Evolutionary conservation across 805 yeast species (phyloP).

Genomic region (Yarrowia sp.): DNA sequence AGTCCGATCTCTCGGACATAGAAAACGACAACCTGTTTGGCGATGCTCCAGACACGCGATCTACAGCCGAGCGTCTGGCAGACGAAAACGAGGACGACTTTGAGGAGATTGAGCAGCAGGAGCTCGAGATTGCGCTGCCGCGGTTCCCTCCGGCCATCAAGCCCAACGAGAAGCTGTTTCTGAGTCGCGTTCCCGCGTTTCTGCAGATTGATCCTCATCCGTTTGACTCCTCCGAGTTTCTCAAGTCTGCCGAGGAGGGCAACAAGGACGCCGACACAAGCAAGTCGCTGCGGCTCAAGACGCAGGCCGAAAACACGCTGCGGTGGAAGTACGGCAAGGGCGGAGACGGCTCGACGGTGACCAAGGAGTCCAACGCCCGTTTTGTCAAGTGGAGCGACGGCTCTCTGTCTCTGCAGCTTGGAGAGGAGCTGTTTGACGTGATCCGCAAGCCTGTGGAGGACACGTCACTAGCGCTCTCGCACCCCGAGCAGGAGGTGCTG

Average conservation of each 20-base stretch:
- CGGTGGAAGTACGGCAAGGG: conserved; percentile 91
- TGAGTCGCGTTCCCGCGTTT: conserved; percentile 76
- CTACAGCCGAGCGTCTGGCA: conserved; percentile 13
- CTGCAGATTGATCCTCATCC: conserved; percentile 80
- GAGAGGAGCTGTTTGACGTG: conserved; percentile 83
- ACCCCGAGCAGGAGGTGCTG: conserved; percentile 67
- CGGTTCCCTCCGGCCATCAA: conserved; percentile 37
- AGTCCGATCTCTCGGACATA: conserved; percentile 5
- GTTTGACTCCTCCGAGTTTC: conserved; percentile 71
- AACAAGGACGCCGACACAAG: conserved; percentile 42
- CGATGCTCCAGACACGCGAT: conserved; percentile 23
- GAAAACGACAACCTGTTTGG: conserved; percentile 27
- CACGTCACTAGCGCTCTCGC: conserved; percentile 67
- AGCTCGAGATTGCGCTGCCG: conserved; percentile 40
- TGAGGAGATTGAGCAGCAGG: conserved; percentile 34
- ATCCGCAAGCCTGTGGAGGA: conserved; percentile 59
- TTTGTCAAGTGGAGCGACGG: conserved; percentile 96
- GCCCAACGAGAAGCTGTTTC: conserved; percentile 41
- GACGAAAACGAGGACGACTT: conserved; percentile 32
- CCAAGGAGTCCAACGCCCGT: conserved; percentile 85
- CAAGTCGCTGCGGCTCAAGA: conserved; percentile 42
- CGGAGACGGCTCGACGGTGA: conserved; percentile 55
- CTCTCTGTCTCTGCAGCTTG: conserved; percentile 76
- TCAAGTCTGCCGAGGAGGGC: conserved; percentile 46
- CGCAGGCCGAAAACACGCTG: conserved; percentile 77